These are phyloP conservation scores for Zopfochytrium polystomum DNA, from an alignment of 371 early-diverging fungal species.

Conservation along the genomic window DNA sequence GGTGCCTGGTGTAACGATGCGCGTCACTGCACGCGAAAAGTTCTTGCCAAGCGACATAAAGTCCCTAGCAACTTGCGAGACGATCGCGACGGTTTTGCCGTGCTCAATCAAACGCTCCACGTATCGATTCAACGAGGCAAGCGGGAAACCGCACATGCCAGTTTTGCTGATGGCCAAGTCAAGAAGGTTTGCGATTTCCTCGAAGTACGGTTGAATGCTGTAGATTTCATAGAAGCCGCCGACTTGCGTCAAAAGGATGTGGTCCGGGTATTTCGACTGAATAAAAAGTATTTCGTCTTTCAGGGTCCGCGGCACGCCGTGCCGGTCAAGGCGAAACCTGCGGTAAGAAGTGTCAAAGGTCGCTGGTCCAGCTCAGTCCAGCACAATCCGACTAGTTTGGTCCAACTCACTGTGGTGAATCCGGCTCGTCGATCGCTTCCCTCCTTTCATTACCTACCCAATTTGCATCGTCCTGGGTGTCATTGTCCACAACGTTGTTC, in stretches of 20 bases:
- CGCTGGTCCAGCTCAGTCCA: too few relatives aligned
- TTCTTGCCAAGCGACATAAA: conserved; percentile 31
- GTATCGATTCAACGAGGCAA: conserved; percentile 63
- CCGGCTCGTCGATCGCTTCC: too few relatives aligned
- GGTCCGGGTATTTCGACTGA: conserved; percentile 59
- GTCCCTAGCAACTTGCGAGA: conserved; percentile 66
- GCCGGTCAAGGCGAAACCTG: too few relatives aligned
- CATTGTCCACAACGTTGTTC: too few relatives aligned
- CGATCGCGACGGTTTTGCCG: conserved; percentile 76
- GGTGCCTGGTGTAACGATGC: conserved; percentile 88
- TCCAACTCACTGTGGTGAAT: too few relatives aligned
- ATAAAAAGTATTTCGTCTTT: conserved; percentile 28
- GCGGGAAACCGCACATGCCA: conserved; percentile 54
- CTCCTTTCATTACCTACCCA: too few relatives aligned
- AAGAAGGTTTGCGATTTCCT: conserved; percentile 15
- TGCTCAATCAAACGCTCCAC: conserved; percentile 73
- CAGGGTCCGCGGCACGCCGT: too few relatives aligned
- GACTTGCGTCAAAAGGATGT: conserved; percentile 82
- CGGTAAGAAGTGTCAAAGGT: too few relatives aligned
- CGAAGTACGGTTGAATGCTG: conserved; percentile 19
- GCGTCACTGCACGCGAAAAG: conserved; percentile 66
- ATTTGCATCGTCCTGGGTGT: too few relatives aligned
- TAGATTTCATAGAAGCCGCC: conserved; percentile 88
- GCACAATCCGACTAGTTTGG: too few relatives aligned
- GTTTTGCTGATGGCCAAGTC: conserved; percentile 18